These are phyloP conservation scores for Erythrophleum ivorense DNA, from an alignment of 331 rosid genomes.

Conservation along the genomic window DNA sequence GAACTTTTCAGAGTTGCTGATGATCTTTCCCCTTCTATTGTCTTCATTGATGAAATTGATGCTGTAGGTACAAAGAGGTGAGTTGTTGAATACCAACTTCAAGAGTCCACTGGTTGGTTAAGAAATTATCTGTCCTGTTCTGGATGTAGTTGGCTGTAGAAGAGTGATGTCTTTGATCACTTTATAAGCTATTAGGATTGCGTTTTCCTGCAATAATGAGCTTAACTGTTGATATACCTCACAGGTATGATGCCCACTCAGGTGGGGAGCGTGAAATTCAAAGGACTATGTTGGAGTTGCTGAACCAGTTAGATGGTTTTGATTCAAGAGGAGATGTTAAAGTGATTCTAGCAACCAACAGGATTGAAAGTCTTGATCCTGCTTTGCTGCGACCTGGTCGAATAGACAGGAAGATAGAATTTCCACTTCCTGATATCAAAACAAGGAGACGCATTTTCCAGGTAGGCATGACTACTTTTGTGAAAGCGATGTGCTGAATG, in stretches of 20 bases:
- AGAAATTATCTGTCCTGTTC: background rate
- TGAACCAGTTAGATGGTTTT: conserved; percentile 96
- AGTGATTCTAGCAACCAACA: conserved; percentile 95
- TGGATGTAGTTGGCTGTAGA: background rate
- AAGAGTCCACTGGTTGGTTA: background rate
- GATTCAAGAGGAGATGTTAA: conserved; percentile 99
- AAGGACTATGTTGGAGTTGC: conserved; percentile 94
- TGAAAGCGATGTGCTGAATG: conserved; percentile 10
- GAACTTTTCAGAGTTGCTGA: conserved; percentile 99
- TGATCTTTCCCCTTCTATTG: conserved; percentile 96
- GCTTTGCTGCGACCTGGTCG: conserved; percentile 97
- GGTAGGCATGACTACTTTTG: conserved; percentile 51
- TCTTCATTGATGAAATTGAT: conserved; percentile 96
- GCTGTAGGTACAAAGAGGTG: conserved; percentile 98
- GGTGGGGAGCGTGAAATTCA: conserved; percentile 99
- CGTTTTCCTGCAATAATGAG: background rate
- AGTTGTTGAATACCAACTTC: conserved; percentile 26
- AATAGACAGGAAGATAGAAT: conserved; percentile 95
- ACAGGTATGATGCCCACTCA: conserved; percentile 96
- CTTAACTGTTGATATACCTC: conserved; percentile 26
- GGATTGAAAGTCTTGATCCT: conserved; percentile 96
- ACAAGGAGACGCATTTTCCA: conserved; percentile 99
- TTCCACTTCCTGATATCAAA: conserved; percentile 98
- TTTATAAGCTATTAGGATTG: background rate
- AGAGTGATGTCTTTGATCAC: background rate